Base-by-base conservation (phyloP, 176 grass and related monocot genomes). In the Alloteropsis semialata region DNA sequence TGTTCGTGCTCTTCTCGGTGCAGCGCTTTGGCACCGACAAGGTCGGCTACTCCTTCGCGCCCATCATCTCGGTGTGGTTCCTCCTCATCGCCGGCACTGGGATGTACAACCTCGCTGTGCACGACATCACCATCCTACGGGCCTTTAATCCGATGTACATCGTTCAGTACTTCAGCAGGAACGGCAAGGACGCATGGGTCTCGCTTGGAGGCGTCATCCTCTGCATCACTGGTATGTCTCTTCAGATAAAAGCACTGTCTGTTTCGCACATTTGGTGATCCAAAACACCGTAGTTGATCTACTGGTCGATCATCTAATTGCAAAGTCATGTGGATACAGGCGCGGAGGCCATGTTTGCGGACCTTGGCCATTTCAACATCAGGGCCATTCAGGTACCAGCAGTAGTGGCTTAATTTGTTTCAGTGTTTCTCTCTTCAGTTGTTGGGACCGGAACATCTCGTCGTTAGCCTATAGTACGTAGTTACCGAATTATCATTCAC, bases 31-130 rank as follows among this genome's bases (percentile, higher is more conserved):
- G 92, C 21, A 92, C 92, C 3, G 81, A 94, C 79, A 89, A 92
- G 69, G 92, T 94, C 14, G 89, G 92, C 3, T 92, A 92, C 92
- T 77, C 87, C 2, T 94, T 91, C 39, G 86, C 92, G 9, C 92
- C 87, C 18, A 75, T 89, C 69, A 84, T 94, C 61, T 78, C 79
- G 1, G n/a, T 89, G 62, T 91, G 86, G 86, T 94, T 89, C 72
- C 8, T 91, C 49, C 70, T 89, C 53, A 92, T 91, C 65, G 87
- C 82, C 7, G 65, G 71, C 45, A 82, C 84, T 14, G 92, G 92
- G n/a, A 5, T 82, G 22, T 85, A 87, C 82, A 94, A 91, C 80
- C 83, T 91, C 34, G 53, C 67, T 5, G 66, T 45, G 72, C 83
- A 94, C 25, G 86, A 94, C 11, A 18, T 66, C 45, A 34, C 62